phyloP scores from a whole-genome alignment of 305 asterid species.

The Fraxinus platypoda region DNA sequence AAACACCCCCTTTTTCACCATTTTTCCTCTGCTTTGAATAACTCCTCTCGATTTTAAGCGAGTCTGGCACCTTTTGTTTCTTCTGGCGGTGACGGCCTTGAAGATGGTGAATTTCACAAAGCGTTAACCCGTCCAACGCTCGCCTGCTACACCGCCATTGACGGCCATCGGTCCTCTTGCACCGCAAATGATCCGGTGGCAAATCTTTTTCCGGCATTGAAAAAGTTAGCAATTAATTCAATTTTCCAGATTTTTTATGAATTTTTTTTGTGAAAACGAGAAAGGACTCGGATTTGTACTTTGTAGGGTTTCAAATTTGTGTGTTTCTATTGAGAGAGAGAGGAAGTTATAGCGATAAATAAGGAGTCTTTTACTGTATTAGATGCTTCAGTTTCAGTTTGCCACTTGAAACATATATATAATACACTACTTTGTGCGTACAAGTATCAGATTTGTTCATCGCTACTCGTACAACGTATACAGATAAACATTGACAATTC shows the following conservation, averaged over 20 bases:
- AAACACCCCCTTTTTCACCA: slow-evolving; percentile 43
- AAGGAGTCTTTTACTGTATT: not conserved
- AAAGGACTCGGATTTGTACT: not conserved
- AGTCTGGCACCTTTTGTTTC: slow-evolving; percentile 82
- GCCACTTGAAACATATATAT: not conserved
- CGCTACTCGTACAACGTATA: not conserved
- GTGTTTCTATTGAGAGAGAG: not conserved
- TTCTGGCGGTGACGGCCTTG: slow-evolving; percentile 82
- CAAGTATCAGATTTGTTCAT: not conserved
- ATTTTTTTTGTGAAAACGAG: not conserved
- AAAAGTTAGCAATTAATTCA: not conserved
- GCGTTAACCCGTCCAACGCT: slow-evolving; percentile 76
- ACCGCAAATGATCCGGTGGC: slow-evolving; percentile 85
- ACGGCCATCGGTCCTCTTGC: slow-evolving; percentile 96
- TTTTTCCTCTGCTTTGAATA: slow-evolving; percentile 37
- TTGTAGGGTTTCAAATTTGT: slow-evolving; percentile 6
- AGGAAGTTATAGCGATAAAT: not conserved
- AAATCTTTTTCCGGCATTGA: slow-evolving; percentile 47
- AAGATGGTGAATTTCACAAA: slow-evolving; percentile 80
- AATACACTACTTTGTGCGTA: not conserved
- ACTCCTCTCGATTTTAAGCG: slow-evolving; percentile 73
- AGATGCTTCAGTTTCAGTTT: not conserved
- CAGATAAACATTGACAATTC: not conserved
- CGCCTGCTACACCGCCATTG: slow-evolving; percentile 93
- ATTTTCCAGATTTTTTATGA: not conserved